Evolutionary conservation across 495 filamentous ascomycete genomes (phyloP), one percentile per base, ranked within the genome.

Genomic region (Penicillium pulvis): DNA sequence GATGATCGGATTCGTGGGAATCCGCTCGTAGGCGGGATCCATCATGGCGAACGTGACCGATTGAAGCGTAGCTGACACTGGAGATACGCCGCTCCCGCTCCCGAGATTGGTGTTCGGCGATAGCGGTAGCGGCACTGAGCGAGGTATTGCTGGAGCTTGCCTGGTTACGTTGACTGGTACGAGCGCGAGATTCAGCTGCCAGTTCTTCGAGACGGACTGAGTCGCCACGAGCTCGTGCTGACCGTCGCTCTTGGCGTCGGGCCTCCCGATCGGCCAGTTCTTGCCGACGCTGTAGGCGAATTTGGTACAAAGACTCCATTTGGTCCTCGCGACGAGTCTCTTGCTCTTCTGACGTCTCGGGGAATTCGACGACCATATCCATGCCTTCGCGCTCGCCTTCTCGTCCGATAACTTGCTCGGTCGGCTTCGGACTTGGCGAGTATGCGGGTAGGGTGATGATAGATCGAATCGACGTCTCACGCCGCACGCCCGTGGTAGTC

Each of bases 321-420:
- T 98, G 89, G 33, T 90, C 85, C 55, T 98, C 93, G n/a, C 94
- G 81, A 36, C 92, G 78, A 2, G 70, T 72, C 65, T 98, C 94
- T 64, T 94, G 85, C 48, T 93, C 87, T 23, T 88, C 84, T 4
- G 69, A 71, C 0, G 85, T 87, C 61, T 93, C 90, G 1, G 90
- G 88, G 55, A 83, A 89, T 70, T 98, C 94, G 30, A 98, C 76
- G 4, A 98, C 93, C 35, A 90, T 83, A 63, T 98, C 94, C 62
- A 98, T 93, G 4, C 94, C 94, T 44, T 78, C 93, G 26, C 94
- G 83, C 68, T 98, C 94, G 33, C 94, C 94, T 71, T 95, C 94
- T 0, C 94, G 84, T 14, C 85, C 94, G 42, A 98, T 81, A n/a
- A 97, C 84, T 60, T 87, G 88, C 68, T 98, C 94, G 51, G 81